These are phyloP conservation scores for Rhododendron ovatum DNA, from an alignment of 148 eudicot species.

Conservation along the genomic window DNA sequence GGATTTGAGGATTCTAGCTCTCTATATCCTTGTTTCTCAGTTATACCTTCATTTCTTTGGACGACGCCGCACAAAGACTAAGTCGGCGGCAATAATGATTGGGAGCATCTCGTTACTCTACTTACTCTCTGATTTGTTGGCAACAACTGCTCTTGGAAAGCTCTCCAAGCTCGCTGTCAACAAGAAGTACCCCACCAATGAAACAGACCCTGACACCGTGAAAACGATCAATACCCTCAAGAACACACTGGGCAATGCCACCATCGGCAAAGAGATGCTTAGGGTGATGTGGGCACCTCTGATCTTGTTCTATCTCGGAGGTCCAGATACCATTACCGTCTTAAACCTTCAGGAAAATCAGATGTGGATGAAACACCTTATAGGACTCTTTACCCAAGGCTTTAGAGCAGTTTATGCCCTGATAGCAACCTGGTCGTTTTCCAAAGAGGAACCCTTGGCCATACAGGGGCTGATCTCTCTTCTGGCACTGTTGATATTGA, in stretches of 20 bases:
- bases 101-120: neutral
- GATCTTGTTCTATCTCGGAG: neutral
- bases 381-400: too few relatives aligned
- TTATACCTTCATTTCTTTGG: neutral
- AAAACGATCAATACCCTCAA: too few relatives aligned
- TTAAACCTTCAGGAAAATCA: too few relatives aligned
- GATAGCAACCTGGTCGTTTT: too few relatives aligned
- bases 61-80: neutral
- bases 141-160: slow-evolving; percentile 4
- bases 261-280: neutral
- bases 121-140: neutral
- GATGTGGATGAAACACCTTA: too few relatives aligned
- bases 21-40: neutral
- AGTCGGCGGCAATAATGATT: neutral
- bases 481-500: too few relatives aligned
- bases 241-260: too few relatives aligned
- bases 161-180: neutral
- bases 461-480: too few relatives aligned
- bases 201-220: too few relatives aligned
- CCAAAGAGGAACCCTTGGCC: too few relatives aligned
- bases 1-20: neutral
- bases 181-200: neutral
- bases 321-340: too few relatives aligned
- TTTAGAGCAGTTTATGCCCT: too few relatives aligned
- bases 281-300: slow-evolving; percentile 3